A percentile compares a stretch with the other conserved stretches of the same genome.
Conservation (phyloP, 257 asterid genomes). For the Gentiana macrophylla region DNA sequence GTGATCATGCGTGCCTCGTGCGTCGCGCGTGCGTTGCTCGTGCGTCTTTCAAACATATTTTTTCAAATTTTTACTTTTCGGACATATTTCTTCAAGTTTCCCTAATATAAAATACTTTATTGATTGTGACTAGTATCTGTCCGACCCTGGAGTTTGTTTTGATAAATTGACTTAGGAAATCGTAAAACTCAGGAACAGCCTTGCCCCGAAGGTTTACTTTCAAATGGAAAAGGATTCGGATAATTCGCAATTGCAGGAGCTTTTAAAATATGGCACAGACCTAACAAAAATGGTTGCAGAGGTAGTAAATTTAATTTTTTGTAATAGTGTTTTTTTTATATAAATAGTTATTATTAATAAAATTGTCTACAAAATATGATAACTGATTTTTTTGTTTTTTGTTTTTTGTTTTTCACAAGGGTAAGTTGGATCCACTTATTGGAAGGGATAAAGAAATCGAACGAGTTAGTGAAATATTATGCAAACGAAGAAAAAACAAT, state of each 20-base stretch:
- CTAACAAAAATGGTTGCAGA: slow-evolving; percentile 21
- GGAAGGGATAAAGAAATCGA: slow-evolving; percentile 33
- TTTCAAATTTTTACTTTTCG: too few relatives aligned
- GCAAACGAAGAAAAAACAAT: slow-evolving; percentile 30
- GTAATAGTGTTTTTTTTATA: background rate
- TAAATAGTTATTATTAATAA: background rate
- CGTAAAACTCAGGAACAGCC: too few relatives aligned
- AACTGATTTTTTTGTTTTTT: background rate
- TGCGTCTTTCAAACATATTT: too few relatives aligned
- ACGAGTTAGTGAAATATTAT: slow-evolving; percentile 30
- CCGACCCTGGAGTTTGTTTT: too few relatives aligned
- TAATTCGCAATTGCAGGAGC: background rate
- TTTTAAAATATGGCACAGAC: slow-evolving; percentile 23
- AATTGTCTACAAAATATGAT: background rate
- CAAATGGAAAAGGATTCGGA: slow-evolving; percentile 4
- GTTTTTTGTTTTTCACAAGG: slow-evolving; percentile 8
- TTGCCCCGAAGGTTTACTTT: too few relatives aligned
- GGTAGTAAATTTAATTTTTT: slow-evolving; percentile 4
- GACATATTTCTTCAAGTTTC: too few relatives aligned
- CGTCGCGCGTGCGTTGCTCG: too few relatives aligned
- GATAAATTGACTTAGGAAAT: too few relatives aligned
- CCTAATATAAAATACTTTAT: too few relatives aligned
- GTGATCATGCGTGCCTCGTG: too few relatives aligned
- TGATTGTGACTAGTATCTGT: too few relatives aligned
- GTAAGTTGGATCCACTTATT: slow-evolving; percentile 35